A percentile compares a stretch with the other conserved stretches of the same genome.
Conservation (phyloP, 345 rosid genomes). For the Clarkia xantiana region DNA sequence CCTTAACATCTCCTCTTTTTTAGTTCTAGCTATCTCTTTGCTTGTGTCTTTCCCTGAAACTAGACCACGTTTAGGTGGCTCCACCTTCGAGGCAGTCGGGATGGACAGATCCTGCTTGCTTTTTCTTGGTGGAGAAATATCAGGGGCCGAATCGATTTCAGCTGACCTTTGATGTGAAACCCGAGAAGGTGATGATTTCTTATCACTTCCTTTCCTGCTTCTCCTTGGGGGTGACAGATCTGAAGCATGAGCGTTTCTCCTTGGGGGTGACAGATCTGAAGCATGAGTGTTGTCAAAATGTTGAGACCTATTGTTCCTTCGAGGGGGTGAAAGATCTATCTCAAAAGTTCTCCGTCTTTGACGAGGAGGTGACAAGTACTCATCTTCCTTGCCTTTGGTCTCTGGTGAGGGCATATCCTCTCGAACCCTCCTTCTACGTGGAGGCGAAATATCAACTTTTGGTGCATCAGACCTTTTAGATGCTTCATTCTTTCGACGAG, state of each 20-base stretch:
- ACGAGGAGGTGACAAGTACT: conserved; percentile 18
- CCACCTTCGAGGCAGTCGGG: conserved; percentile 20
- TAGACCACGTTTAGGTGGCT: conserved; percentile 44
- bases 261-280: no score
- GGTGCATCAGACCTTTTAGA: conserved; percentile 3
- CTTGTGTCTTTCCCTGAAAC: conserved; percentile 50
- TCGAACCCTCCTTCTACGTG: conserved; percentile 29
- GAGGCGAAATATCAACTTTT: conserved; percentile 49
- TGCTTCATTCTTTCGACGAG: conserved; percentile 9
- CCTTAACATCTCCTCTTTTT: conserved; percentile 48
- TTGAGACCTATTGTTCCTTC: conserved; percentile 2
- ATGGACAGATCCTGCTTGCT: conserved; percentile 21
- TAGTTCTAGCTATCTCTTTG: conserved; percentile 44
- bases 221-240: conserved; percentile 51
- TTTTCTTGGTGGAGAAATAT: conserved; percentile 54
- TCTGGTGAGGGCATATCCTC: conserved; percentile 46
- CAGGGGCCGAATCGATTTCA: conserved; percentile 17
- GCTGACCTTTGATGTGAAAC: conserved; percentile 4
- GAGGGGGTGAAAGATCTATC: conserved; percentile 8
- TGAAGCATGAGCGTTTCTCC: conserved; percentile 16
- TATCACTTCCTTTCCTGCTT: conserved; percentile 11
- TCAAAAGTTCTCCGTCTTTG: neutral
- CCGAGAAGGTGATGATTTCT: conserved; percentile 7
- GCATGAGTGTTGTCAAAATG: conserved; percentile 12
- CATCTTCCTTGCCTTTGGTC: conserved; percentile 13